phyloP scores from a whole-genome alignment of 768 basidiomycete species.

The Tulasnella sp. region DNA sequence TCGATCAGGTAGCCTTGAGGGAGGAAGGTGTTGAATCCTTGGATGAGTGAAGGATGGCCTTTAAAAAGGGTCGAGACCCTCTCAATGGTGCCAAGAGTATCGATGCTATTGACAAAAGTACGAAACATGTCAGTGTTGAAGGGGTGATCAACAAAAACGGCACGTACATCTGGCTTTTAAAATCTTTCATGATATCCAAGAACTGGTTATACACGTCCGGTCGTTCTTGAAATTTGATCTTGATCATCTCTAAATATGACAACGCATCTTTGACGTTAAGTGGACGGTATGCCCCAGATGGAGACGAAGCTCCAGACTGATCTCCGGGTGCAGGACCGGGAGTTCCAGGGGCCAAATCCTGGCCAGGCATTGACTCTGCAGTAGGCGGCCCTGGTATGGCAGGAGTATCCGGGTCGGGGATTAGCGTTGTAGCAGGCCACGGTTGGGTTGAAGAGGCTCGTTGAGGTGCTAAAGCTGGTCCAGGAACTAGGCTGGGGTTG shows the following conservation, averaged over 20 bases:
- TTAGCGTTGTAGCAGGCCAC: conserved; percentile 16
- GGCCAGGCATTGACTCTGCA: not conserved
- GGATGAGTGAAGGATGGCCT: conserved; percentile 82
- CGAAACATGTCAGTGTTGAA: not conserved
- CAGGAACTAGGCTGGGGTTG: not conserved
- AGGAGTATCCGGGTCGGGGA: not conserved
- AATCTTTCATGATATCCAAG: conserved; percentile 63
- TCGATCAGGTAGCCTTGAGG: conserved; percentile 93
- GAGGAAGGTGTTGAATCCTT: conserved; percentile 97
- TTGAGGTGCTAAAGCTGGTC: not conserved
- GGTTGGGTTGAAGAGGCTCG: conserved; percentile 8
- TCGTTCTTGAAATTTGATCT: conserved; percentile 28
- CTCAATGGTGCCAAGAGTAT: conserved; percentile 94
- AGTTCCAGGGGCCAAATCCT: conserved; percentile 2
- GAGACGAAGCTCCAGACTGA: conserved; percentile 7
- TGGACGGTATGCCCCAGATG: conserved; percentile 10
- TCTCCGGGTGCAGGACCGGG: not conserved
- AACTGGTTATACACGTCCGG: conserved; percentile 27
- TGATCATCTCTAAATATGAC: conserved; percentile 31
- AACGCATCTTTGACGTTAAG: conserved; percentile 27
- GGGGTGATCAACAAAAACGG: conserved; percentile 22
- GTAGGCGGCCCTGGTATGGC: not conserved
- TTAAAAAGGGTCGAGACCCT: conserved; percentile 90
- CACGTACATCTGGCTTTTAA: conserved; percentile 85
- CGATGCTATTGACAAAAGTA: conserved; percentile 55